Percentiles rank a stretch among this genome's conserved stretches.
phyloP scores from a whole-genome alignment of 495 filamentous ascomycete species.

The Parmelia sp. region DNA sequence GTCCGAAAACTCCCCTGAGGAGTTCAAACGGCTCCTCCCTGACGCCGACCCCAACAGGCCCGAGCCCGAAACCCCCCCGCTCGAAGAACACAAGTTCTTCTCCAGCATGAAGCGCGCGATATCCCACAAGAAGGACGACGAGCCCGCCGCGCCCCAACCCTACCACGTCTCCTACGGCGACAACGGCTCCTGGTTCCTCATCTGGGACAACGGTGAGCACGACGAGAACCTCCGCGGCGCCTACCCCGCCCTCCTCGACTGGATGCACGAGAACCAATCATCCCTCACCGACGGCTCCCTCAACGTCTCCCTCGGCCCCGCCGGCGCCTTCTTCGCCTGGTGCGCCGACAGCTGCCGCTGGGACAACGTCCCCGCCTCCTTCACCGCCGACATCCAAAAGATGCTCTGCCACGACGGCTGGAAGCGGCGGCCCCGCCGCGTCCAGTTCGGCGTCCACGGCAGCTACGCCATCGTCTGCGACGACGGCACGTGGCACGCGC shows the following conservation, averaged over 20 bases:
- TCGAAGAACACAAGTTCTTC: not conserved
- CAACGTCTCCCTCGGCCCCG: not conserved
- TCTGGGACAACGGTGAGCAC: not conserved
- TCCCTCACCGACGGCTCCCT: not conserved
- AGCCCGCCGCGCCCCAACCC: not conserved
- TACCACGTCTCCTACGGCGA: not conserved
- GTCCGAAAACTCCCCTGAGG: constrained; percentile 3
- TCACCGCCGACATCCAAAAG: not conserved
- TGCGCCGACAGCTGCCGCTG: not conserved
- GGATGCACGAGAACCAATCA: constrained; percentile 5
- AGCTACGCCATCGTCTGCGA: constrained; percentile 1
- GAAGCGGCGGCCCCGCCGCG: not conserved
- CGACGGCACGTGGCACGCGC: not conserved
- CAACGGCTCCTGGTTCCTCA: not conserved
- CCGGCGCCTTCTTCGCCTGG: constrained; percentile 1
- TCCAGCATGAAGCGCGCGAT: not conserved
- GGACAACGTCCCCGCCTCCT: not conserved
- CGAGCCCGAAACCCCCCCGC: not conserved
- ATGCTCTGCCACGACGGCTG: constrained; percentile 2
- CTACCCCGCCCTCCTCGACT: not conserved
- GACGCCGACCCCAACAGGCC: not conserved
- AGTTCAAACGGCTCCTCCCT: not conserved
- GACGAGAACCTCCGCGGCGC: not conserved
- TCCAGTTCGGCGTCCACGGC: not conserved
- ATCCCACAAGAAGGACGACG: not conserved